phyloP scores from a whole-genome alignment of 1,284 basidiomycete genomes.

The Hemileia vastatrix region DNA sequence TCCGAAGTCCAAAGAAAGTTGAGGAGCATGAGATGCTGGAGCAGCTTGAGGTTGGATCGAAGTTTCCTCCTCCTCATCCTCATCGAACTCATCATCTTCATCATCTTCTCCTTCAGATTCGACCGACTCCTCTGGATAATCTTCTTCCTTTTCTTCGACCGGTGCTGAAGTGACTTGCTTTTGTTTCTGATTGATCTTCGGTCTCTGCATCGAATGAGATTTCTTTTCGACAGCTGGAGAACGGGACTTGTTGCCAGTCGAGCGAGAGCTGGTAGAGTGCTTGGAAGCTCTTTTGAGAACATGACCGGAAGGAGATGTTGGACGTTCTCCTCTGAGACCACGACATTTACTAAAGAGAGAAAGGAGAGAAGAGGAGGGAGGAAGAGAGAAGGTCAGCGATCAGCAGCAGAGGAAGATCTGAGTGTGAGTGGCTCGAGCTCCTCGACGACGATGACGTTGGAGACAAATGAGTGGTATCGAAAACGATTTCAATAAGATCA shows the following conservation, averaged over 20 bases:
- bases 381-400: too few relatives aligned
- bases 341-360: too few relatives aligned
- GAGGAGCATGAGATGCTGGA: neutral
- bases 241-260: neutral
- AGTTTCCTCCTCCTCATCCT: neutral
- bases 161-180: neutral
- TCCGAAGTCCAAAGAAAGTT: neutral
- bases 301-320: too few relatives aligned
- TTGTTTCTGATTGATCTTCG: neutral
- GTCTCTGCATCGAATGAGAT: neutral
- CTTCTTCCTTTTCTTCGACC: too few relatives aligned
- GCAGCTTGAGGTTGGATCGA: neutral
- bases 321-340: too few relatives aligned
- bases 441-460: neutral
- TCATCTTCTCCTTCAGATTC: neutral
- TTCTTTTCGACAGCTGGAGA: neutral
- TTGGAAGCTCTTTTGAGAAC: neutral
- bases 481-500: too few relatives aligned
- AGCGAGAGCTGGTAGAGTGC: neutral
- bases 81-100: neutral
- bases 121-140: too few relatives aligned
- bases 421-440: neutral
- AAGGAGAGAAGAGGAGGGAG: too few relatives aligned
- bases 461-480: constrained; percentile 4
- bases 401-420: too few relatives aligned